Conservation (phyloP, 768 basidiomycete genomes). For the Mycena metata region DNA sequence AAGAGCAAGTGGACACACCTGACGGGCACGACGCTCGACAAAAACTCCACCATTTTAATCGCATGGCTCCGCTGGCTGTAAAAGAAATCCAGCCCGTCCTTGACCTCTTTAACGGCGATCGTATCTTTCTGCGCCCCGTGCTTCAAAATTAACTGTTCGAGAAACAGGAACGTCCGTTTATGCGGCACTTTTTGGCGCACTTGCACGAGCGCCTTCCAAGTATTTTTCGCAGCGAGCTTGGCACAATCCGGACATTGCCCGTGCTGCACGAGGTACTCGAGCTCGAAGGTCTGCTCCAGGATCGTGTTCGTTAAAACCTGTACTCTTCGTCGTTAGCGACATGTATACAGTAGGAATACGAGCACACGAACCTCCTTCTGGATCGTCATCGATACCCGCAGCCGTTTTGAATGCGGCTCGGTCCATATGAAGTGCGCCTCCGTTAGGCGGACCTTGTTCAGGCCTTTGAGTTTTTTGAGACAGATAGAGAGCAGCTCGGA, state of each 20-base stretch:
- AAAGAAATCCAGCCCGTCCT: constrained; percentile 97
- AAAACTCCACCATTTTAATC: constrained; percentile 96
- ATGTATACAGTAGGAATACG: too few species aligned
- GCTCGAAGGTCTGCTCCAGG: constrained; percentile 96
- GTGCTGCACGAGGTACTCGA: constrained; percentile 94
- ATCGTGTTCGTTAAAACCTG: constrained; percentile 96
- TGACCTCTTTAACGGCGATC: constrained; percentile 91
- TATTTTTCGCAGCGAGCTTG: constrained; percentile 96
- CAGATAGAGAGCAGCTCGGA: constrained; percentile 95
- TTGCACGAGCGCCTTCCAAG: constrained; percentile 98
- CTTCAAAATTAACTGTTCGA: constrained; percentile 97
- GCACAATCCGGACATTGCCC: constrained; percentile 97
- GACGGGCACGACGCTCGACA: constrained; percentile 88
- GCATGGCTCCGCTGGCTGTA: constrained; percentile 93
- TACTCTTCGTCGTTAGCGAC: background rate
- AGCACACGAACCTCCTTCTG: constrained; percentile 89
- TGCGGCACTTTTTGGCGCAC: constrained; percentile 99
- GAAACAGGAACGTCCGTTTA: constrained; percentile 97
- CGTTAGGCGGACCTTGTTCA: constrained; percentile 95
- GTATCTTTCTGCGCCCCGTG: constrained; percentile 98
- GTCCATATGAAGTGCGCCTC: constrained; percentile 99
- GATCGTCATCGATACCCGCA: constrained; percentile 94
- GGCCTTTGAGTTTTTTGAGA: constrained; percentile 93
- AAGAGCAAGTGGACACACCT: constrained; percentile 59
- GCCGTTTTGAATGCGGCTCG: constrained; percentile 95